Percentiles rank a stretch among this genome's conserved stretches.
phyloP scores from a whole-genome alignment of 2,329 filamentous ascomycete genomes.

The Sporothrix euskadiensis region DNA sequence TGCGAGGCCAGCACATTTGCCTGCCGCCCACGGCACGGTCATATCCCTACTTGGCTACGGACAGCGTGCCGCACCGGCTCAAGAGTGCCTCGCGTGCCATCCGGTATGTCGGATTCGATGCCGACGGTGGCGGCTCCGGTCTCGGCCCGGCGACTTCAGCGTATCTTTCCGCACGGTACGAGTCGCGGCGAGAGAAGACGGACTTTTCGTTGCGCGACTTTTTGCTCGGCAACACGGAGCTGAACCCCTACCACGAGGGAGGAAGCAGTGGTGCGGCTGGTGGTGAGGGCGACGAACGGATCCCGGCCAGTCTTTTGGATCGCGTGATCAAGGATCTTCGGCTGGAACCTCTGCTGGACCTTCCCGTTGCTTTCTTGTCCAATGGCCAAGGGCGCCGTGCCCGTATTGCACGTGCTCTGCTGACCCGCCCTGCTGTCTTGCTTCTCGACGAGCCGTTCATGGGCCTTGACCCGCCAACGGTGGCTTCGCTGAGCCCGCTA shows the following conservation, averaged over 20 bases:
- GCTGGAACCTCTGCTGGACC: slow-evolving; percentile 67
- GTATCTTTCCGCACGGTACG: slow-evolving; percentile 87
- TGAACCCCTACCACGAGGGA: slow-evolving; percentile 67
- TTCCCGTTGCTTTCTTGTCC: slow-evolving; percentile 86
- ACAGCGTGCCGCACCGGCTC: slow-evolving; percentile 57
- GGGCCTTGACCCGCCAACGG: slow-evolving; percentile 86
- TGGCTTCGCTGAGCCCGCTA: slow-evolving; percentile 68
- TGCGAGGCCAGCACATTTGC: slow-evolving; percentile 74
- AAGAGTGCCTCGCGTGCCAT: slow-evolving; percentile 68
- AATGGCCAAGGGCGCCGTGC: slow-evolving; percentile 90
- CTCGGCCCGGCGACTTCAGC: slow-evolving; percentile 63
- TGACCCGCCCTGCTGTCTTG: slow-evolving; percentile 76
- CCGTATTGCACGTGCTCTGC: slow-evolving; percentile 81
- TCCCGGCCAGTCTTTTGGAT: slow-evolving; percentile 52
- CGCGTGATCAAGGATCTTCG: slow-evolving; percentile 69
- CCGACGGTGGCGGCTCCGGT: slow-evolving; percentile 52
- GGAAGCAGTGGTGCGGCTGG: slow-evolving; percentile 35
- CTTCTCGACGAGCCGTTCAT: slow-evolving; percentile 94
- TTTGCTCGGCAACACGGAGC: slow-evolving; percentile 74
- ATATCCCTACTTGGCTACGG: slow-evolving; percentile 74
- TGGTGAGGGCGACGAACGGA: slow-evolving; percentile 47
- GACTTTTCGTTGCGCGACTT: slow-evolving; percentile 85
- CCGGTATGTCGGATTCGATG: slow-evolving; percentile 87
- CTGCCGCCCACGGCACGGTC: slow-evolving; percentile 73
- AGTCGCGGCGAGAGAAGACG: slow-evolving; percentile 79